A percentile compares a stretch with the other conserved stretches of the same genome.
These are phyloP conservation scores for Malus hybrid DNA, from an alignment of 331 rosid genomes.

Conservation along the genomic window DNA sequence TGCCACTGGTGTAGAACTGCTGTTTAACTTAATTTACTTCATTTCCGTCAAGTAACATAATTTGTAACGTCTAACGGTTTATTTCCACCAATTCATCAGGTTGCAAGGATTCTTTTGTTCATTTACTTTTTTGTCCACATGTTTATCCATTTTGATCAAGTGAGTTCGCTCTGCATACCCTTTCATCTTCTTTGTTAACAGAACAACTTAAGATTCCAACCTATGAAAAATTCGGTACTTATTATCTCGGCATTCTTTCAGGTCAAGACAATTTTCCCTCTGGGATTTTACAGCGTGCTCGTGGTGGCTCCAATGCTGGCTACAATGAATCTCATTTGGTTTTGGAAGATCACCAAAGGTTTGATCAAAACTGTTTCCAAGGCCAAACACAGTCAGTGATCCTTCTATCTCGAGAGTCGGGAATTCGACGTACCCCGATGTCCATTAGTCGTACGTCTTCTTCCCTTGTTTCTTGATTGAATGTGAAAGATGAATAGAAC, in stretches of 20 bases:
- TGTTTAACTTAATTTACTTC: neutral
- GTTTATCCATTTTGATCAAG: constrained; percentile 73
- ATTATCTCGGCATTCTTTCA: constrained; percentile 18
- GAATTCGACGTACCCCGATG: constrained; percentile 3
- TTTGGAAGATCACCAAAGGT: constrained; percentile 89
- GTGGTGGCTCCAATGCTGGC: constrained; percentile 51
- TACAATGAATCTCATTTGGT: constrained; percentile 71
- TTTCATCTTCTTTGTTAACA: neutral
- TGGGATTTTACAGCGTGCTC: constrained; percentile 69
- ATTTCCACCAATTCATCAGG: constrained; percentile 28
- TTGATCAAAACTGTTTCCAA: constrained; percentile 64
- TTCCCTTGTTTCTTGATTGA: neutral
- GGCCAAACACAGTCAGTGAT: constrained; percentile 56
- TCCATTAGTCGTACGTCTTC: neutral
- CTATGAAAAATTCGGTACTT: neutral
- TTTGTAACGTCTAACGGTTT: neutral
- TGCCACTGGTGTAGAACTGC: too few relatives aligned
- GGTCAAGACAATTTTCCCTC: constrained; percentile 55
- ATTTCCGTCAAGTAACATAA: neutral
- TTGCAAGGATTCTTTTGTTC: constrained; percentile 78
- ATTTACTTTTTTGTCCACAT: constrained; percentile 61
- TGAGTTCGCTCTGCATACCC: constrained; percentile 8
- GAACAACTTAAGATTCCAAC: neutral
- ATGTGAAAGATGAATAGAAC: neutral
- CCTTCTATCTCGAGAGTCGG: neutral